A percentile compares a stretch with the other conserved stretches of the same genome.
These are phyloP conservation scores for Mucor piriformis DNA, from an alignment of 371 early-diverging fungal genomes.

Conservation along the genomic window DNA sequence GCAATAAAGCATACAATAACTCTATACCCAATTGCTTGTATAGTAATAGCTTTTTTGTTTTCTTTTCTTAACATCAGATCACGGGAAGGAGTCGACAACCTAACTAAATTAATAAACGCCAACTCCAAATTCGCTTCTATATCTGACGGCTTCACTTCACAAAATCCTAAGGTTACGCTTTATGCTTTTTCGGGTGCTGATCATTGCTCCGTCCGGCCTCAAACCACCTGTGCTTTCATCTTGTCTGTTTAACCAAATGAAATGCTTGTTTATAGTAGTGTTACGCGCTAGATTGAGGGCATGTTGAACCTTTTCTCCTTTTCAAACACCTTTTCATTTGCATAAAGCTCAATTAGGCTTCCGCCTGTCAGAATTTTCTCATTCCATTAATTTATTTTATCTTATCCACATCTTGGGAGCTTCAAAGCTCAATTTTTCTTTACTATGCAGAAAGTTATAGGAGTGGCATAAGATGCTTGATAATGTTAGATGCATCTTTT, in stretches of 20 bases:
- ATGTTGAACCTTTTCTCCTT: no score
- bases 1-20: constrained; percentile 11
- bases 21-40: constrained; percentile 14
- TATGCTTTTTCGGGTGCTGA: constrained; percentile 15
- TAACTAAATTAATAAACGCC: constrained; percentile 13
- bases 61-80: constrained; percentile 18
- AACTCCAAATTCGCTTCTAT: constrained; percentile 1
- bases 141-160: constrained; percentile 6
- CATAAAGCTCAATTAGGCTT: no score
- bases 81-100: constrained; percentile 10
- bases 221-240: constrained; percentile 3
- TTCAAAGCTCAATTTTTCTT: no score
- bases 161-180: constrained; percentile 9
- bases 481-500: no score
- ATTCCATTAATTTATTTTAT: no score
- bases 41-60: constrained; percentile 14
- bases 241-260: constrained; percentile 15
- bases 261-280: constrained; percentile 10
- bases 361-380: no score
- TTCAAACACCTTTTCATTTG: no score
- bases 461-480: no score
- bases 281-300: no score
- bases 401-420: no score
- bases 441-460: no score
- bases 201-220: constrained; percentile 1